Evolutionary conservation across 805 yeast species (phyloP), one percentile per base, ranked within the genome.

Genomic region (Scheffersomyces stipitis): DNA sequence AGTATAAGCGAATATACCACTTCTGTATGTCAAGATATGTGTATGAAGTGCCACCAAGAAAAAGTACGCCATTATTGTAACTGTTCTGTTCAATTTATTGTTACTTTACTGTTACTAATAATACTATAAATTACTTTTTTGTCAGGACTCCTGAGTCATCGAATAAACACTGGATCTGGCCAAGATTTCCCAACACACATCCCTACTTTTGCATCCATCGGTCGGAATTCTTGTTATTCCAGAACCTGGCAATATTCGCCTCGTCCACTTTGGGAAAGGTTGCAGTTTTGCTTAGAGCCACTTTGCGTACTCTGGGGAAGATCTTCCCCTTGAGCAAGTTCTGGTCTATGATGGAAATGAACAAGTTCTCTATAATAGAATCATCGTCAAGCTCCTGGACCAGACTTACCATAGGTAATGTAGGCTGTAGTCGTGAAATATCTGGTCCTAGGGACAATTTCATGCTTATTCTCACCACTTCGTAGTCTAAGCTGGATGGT

Each of bases 241-340:
- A 23, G 23, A 40, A 55, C 23, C 41, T 43, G 1, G 30, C 31
- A 15, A 36, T 37, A 37, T 62, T 56, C 7, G 54, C 47, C 13
- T 42, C 32, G 26, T 39, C 43, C 4, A 52, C 37, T 8, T 49
- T 41, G 1, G 78, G 73, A 44, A 75, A 75, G 2, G 72, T 71
- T 15, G 63, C 64, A 7, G 58, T 54, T 36, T 66, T 73, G 18
- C 76, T 67, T 7, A 75, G 51, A 0, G 76, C 61, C 3, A 71
- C 60, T 4, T 62, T 56, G 28, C 69, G 57, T 7, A 63, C 51
- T 24, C 69, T 54, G 1, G 76, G 64, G 24, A 69, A 60, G 0
- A 77, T 49, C 40, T 78, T 79, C 0, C 81, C 84, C 42, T 71
- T 75, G 24, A 80, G 46, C 13, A 78, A 51, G 37, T 73, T 76